Percentiles rank a stretch among this genome's conserved stretches.
phyloP scores from a whole-genome alignment of 2,329 filamentous ascomycete genomes.

The Cladosporium colombiae region DNA sequence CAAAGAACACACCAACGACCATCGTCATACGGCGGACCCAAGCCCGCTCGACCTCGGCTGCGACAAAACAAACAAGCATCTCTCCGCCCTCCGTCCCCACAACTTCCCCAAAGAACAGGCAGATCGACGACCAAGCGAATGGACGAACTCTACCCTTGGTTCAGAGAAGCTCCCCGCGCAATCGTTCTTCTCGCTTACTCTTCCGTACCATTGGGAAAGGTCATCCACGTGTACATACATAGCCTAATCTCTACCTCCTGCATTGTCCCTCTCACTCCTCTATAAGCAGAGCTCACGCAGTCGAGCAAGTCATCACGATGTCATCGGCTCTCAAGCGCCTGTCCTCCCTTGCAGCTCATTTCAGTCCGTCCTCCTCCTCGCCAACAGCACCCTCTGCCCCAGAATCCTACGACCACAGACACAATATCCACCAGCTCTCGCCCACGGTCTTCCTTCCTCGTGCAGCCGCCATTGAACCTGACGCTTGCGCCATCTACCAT shows the following conservation, averaged over 20 bases:
- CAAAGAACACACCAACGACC: background rate
- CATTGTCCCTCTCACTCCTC: background rate
- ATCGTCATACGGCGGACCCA: background rate
- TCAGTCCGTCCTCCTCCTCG: constrained; percentile 39
- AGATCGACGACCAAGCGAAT: constrained; percentile 1
- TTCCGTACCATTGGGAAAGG: background rate
- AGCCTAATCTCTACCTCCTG: background rate
- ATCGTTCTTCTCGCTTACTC: background rate
- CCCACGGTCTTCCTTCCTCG: constrained; percentile 86
- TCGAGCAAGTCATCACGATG: constrained; percentile 48
- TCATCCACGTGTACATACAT: background rate
- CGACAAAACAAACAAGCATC: constrained; percentile 4
- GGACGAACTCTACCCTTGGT: background rate
- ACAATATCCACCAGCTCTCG: constrained; percentile 75
- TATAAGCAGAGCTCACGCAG: background rate
- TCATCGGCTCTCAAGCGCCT: constrained; percentile 65
- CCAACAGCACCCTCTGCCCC: constrained; percentile 27
- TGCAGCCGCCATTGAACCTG: constrained; percentile 83
- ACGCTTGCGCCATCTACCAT: constrained; percentile 78
- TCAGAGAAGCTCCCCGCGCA: background rate
- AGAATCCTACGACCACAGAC: constrained; percentile 42
- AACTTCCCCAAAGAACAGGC: constrained; percentile 7
- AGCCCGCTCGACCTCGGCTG: constrained; percentile 16
- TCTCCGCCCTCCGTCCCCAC: constrained; percentile 15
- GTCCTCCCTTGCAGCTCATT: constrained; percentile 52